Evolutionary conservation across 2,329 filamentous ascomycete species (phyloP).

Genomic region (Cladosporium sp.): DNA sequence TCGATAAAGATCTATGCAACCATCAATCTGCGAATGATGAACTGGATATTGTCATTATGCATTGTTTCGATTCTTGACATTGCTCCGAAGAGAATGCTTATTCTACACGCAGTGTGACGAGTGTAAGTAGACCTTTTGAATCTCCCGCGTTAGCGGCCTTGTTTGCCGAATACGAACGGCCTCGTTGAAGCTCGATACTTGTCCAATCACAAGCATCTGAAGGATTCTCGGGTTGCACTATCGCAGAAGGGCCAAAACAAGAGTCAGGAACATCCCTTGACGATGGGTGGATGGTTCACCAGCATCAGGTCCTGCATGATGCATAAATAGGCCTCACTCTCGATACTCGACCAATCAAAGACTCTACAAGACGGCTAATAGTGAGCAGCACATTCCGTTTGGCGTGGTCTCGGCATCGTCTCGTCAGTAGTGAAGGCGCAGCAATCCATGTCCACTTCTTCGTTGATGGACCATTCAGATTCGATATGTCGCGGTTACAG

Average conservation of each 20-base stretch:
- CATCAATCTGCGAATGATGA: too few species aligned
- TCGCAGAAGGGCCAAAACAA: constrained; percentile 1
- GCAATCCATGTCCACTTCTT: not conserved
- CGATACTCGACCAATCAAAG: constrained; percentile 6
- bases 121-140: too few species aligned
- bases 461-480: constrained; percentile 8
- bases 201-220: not conserved
- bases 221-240: not conserved
- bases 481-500: not conserved
- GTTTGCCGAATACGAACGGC: not conserved
- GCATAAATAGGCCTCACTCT: not conserved
- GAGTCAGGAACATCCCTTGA: not conserved
- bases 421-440: not conserved
- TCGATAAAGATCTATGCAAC: too few species aligned
- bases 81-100: too few species aligned
- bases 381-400: not conserved
- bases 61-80: too few species aligned
- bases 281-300: not conserved
- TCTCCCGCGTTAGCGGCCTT: too few species aligned
- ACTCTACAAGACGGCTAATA: not conserved
- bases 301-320: not conserved
- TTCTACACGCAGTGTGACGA: too few species aligned
- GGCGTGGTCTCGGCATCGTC: not conserved
- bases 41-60: too few species aligned
- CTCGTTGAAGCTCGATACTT: not conserved